phyloP scores from a whole-genome alignment of 139 green algal genomes.

The Pseudopediastrum boryanum region DNA sequence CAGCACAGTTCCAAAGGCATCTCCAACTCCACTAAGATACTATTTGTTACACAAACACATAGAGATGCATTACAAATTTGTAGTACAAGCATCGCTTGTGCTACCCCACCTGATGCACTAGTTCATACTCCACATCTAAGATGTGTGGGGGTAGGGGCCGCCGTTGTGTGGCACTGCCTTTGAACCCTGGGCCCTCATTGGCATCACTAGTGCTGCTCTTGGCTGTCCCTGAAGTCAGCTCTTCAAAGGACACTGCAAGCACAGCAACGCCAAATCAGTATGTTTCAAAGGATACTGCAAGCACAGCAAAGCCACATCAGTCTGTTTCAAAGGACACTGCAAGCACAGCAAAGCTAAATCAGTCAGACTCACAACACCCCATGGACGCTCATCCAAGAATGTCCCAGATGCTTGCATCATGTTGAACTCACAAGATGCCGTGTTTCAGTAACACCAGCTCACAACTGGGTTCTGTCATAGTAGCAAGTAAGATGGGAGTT shows the following conservation, averaged over 20 bases:
- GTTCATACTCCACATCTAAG: constrained; percentile 89
- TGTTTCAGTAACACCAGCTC: too few species aligned
- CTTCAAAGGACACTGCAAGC: constrained; percentile 32
- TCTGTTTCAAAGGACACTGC: background rate
- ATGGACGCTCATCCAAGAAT: too few species aligned
- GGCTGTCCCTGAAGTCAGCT: constrained; percentile 16
- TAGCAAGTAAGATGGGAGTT: too few species aligned
- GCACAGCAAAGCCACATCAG: background rate
- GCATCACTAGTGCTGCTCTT: background rate
- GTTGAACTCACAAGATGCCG: too few species aligned
- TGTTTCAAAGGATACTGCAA: background rate
- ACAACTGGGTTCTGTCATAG: too few species aligned
- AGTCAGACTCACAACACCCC: too few species aligned
- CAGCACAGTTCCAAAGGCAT: too few species aligned
- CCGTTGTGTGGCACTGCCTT: constrained; percentile 11
- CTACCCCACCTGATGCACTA: constrained; percentile 76
- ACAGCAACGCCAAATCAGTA: background rate
- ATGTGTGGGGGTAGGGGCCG: constrained; percentile 56
- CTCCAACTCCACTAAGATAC: too few species aligned
- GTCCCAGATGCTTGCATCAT: too few species aligned
- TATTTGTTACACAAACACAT: too few species aligned
- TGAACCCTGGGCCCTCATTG: constrained; percentile 4
- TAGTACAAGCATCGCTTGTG: background rate
- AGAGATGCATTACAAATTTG: background rate
- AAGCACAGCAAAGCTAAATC: constrained; percentile 5